Evolutionary conservation across 2,329 filamentous ascomycete genomes (phyloP), one percentile per base, ranked within the genome.

Genomic region (Arthrobotrys pseudoclavata): DNA sequence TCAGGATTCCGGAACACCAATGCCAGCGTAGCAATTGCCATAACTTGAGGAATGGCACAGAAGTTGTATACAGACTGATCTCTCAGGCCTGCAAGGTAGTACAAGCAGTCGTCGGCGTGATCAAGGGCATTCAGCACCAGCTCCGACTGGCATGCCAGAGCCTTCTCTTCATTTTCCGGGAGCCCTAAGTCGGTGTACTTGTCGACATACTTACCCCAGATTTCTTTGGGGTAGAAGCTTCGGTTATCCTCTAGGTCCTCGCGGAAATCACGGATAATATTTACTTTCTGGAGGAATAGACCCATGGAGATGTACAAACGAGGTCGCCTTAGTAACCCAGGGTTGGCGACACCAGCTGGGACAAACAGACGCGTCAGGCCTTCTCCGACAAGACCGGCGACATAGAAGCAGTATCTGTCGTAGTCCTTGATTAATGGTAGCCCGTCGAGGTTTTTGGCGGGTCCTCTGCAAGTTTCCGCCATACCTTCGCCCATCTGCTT

Each of bases 51-150:
- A 79, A 99, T 99, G 70, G 95, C 95, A 57, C 94, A 94, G 84
- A 99, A 99, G 87, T 99, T 99, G 89, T 99, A 99, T 26, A 97
- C 93, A 83, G 93, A 97, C 86, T 99, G 96, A 83, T 99, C 96
- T 80, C 91, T 91, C 79, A 99, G 89, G 55, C 92, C 96, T 4
- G 95, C 95, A 86, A 99, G 93, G 85, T 98, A 99, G 86, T 94
- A 97, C n/a, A 99, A 85, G 83, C 95, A 98, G 83, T 98, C 94
- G 80, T 97, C 94, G 3, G 89, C 91, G 81, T 97, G 92, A 82
- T 90, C 90, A 50, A 99, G 87, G 4, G 95, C 93, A 82, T 96
- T 93, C 75, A 98, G 87, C 5, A 98, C 90, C 94, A 99, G 97
- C 82, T 97, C 93, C 0, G 95, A 97, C 81, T 91, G 91, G 85